phyloP scores from a whole-genome alignment of 371 early-diverging fungal genomes.

The Mortierella sp. region DNA sequence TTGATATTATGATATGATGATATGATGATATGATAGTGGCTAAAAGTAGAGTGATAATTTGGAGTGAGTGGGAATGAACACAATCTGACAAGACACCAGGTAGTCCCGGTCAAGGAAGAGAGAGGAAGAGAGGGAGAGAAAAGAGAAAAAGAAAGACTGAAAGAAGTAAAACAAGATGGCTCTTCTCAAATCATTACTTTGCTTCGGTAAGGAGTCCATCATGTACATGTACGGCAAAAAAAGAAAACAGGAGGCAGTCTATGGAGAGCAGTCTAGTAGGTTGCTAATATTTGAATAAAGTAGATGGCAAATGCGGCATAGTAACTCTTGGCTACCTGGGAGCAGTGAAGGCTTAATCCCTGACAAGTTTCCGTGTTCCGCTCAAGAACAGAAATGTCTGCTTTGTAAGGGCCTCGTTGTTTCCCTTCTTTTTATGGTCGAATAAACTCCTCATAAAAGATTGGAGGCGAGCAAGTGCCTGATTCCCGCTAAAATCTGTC shows the following conservation, averaged over 20 bases:
- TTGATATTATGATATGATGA: neutral
- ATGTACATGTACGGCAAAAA: neutral
- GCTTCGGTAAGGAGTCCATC: neutral
- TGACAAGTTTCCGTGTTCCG: neutral
- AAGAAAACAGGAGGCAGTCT: neutral
- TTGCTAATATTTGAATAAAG: neutral
- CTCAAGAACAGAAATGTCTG: neutral
- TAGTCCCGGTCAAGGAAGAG: neutral
- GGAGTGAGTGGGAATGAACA: neutral
- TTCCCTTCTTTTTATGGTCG: too few relatives aligned
- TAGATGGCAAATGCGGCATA: neutral
- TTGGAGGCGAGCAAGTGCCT: neutral
- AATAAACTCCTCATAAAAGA: neutral
- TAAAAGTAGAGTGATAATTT: neutral
- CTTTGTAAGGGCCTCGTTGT: too few relatives aligned
- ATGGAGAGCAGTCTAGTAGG: neutral
- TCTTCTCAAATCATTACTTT: constrained; percentile 4
- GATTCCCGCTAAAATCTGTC: neutral
- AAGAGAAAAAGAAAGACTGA: neutral
- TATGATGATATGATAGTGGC: neutral
- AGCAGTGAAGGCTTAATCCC: neutral
- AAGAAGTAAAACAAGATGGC: neutral
- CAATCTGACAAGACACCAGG: neutral
- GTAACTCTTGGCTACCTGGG: neutral
- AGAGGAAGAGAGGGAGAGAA: neutral